These are phyloP conservation scores for Penicillium crustosum DNA, from an alignment of 2,329 filamentous ascomycete genomes.

Conservation along the genomic window DNA sequence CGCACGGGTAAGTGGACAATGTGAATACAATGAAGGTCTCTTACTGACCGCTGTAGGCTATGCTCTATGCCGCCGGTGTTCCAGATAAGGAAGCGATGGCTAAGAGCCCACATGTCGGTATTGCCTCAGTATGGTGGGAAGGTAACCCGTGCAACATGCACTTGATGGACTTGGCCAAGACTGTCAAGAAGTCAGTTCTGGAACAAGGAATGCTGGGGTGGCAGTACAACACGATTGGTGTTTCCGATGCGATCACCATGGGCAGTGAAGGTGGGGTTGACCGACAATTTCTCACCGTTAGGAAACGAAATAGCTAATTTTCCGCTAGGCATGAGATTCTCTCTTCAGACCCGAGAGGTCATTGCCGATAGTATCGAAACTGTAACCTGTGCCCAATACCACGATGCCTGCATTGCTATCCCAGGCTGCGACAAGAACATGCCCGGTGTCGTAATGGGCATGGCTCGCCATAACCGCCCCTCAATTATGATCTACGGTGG, in stretches of 20 bases:
- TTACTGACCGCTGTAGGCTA: constrained; percentile 59
- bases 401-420: constrained; percentile 91
- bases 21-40: neutral
- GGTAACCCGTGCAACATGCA: constrained; percentile 84
- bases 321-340: constrained; percentile 80
- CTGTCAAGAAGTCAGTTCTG: constrained; percentile 77
- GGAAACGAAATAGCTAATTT: neutral
- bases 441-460: constrained; percentile 88
- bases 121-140: constrained; percentile 95
- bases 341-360: constrained; percentile 83
- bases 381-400: constrained; percentile 85
- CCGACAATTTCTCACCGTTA: constrained; percentile 14
- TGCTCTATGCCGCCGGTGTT: constrained; percentile 92
- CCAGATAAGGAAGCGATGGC: constrained; percentile 83
- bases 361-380: constrained; percentile 95
- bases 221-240: constrained; percentile 90
- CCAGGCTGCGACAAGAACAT: constrained; percentile 98
- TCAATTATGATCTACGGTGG: constrained; percentile 96
- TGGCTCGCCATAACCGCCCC: constrained; percentile 85
- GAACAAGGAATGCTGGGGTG: constrained; percentile 87
- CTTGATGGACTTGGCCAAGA: constrained; percentile 84
- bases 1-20: constrained; percentile 65
- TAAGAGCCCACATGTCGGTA: constrained; percentile 83
- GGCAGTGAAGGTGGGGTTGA: constrained; percentile 71
- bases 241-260: constrained; percentile 94